These are phyloP conservation scores for Wickerhamiella parazyma DNA, from an alignment of 805 yeast species.

Conservation along the genomic window DNA sequence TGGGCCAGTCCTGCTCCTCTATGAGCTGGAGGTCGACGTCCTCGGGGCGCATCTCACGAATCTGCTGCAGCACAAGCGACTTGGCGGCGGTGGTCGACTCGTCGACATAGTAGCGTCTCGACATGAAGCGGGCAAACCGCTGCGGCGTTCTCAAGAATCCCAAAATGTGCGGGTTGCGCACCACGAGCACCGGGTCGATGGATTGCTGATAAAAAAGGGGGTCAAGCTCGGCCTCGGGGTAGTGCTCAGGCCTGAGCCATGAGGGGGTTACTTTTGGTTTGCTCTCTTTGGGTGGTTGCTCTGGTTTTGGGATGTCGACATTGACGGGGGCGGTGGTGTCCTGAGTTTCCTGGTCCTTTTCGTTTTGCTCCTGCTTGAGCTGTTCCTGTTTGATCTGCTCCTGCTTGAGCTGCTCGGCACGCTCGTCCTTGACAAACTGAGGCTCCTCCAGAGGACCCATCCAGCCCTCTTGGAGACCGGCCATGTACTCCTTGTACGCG, in stretches of 20 bases:
- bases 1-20: constrained; percentile 84
- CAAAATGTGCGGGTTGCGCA: constrained; percentile 60
- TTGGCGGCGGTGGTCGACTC: constrained; percentile 43
- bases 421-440: constrained; percentile 16
- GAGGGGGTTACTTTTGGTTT: constrained; percentile 30
- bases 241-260: constrained; percentile 47
- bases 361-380: constrained; percentile 3
- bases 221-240: constrained; percentile 41
- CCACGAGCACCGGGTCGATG: constrained; percentile 53
- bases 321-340: constrained; percentile 3
- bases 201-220: constrained; percentile 38
- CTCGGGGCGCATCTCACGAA: constrained; percentile 38
- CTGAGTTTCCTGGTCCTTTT: neutral
- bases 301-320: constrained; percentile 11
- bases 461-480: constrained; percentile 88
- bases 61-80: constrained; percentile 38
- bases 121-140: constrained; percentile 67
- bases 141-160: constrained; percentile 71
- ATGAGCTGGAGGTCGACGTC: constrained; percentile 34
- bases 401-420: constrained; percentile 6
- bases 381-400: constrained; percentile 9
- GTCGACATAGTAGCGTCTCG: constrained; percentile 56
- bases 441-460: constrained; percentile 72
- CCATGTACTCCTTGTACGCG: constrained; percentile 81
- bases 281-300: constrained; percentile 29